Conservation (phyloP, 805 yeast genomes). For the Candida adriatica region DNA sequence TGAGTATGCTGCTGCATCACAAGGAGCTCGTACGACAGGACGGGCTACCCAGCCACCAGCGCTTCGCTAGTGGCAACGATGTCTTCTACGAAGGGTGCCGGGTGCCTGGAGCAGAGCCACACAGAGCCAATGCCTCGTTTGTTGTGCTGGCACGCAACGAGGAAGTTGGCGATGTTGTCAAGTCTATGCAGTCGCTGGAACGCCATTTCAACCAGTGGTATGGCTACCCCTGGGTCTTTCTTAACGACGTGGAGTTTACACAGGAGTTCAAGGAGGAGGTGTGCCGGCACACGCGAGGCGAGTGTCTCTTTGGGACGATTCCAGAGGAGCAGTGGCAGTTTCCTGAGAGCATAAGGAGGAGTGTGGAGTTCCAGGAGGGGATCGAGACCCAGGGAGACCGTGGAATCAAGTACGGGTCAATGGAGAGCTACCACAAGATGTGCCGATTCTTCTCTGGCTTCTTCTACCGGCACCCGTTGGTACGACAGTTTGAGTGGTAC, state of each 20-base stretch:
- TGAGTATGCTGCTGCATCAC: neutral
- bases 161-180: conserved; percentile 71
- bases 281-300: conserved; percentile 44
- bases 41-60: conserved; percentile 2
- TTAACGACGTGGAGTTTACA: conserved; percentile 73
- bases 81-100: conserved; percentile 53
- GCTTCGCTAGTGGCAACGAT: conserved; percentile 25
- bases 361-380: conserved; percentile 38
- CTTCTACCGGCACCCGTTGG: conserved; percentile 74
- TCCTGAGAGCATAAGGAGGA: conserved; percentile 28
- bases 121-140: conserved; percentile 72
- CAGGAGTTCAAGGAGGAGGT: conserved; percentile 55
- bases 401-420: conserved; percentile 74
- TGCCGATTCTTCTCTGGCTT: conserved; percentile 86
- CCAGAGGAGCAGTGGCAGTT: conserved; percentile 64
- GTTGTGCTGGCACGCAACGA: conserved; percentile 78
- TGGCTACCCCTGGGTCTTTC: conserved; percentile 85
- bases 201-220: conserved; percentile 91
- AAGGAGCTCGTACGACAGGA: conserved; percentile 1
- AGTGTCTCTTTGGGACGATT: conserved; percentile 67
- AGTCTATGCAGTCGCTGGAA: conserved; percentile 70
- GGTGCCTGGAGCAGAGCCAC: conserved; percentile 23
- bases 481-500: conserved; percentile 75
- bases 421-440: conserved; percentile 87
- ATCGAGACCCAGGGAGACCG: conserved; percentile 76